Conservation (phyloP, 495 filamentous ascomycete genomes). For the Durotheca rogersii region DNA sequence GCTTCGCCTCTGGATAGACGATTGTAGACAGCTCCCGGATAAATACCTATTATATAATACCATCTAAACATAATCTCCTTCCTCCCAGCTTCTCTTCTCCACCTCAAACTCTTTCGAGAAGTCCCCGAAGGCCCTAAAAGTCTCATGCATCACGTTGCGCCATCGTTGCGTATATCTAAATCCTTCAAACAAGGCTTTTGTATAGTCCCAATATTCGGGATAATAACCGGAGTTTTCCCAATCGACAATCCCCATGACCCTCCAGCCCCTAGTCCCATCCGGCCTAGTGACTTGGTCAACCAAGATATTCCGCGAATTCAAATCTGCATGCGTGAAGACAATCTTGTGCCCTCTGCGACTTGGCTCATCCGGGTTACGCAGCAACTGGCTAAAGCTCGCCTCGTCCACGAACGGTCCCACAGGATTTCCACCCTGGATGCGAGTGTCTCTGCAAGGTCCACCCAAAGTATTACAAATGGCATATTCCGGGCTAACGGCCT, state of each 20-base stretch:
- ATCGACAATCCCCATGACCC: conserved; percentile 23
- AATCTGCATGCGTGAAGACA: conserved; percentile 50
- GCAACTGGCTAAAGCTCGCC: conserved; percentile 33
- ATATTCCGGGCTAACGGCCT: conserved; percentile 7
- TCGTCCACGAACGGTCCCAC: conserved; percentile 39
- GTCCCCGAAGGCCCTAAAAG: conserved; percentile 32
- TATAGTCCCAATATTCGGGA: conserved; percentile 30
- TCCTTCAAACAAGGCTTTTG: conserved; percentile 33
- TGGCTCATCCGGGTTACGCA: conserved; percentile 34
- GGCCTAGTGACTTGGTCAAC: conserved; percentile 33
- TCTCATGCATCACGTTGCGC: conserved; percentile 23
- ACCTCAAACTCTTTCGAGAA: conserved; percentile 35
- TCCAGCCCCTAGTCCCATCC: conserved; percentile 22
- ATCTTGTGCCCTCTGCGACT: conserved; percentile 36
- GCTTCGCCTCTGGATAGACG: too few relatives aligned
- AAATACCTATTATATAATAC: too few relatives aligned
- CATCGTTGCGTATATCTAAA: conserved; percentile 29
- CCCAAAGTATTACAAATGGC: conserved; percentile 36
- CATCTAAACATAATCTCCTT: conserved; percentile 20
- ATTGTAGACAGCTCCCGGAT: too few relatives aligned
- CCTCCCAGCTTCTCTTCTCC: conserved; percentile 29
- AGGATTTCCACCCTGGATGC: conserved; percentile 27
- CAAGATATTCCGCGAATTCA: conserved; percentile 50
- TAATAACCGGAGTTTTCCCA: conserved; percentile 27
- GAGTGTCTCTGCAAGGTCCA: conserved; percentile 22